Evolutionary conservation across 805 yeast species (phyloP), one percentile per base, ranked within the genome.

Genomic region (Vanderwaltozyma polyspora): DNA sequence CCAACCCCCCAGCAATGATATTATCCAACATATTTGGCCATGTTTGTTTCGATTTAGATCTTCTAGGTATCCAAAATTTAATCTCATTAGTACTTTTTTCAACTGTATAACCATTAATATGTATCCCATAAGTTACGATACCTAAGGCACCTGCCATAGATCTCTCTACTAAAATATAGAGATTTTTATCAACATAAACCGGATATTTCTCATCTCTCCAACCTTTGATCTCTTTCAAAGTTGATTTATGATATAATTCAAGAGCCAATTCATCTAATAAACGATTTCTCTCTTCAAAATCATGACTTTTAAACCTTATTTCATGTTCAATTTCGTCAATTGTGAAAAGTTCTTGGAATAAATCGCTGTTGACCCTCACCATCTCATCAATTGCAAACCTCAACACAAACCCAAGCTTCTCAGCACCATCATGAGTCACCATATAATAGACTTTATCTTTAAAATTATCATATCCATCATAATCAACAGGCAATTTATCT

Each of bases 1-100:
- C 95, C 4, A 91, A 49, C 0, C 98, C 98, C 1, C 98, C 98
- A 0, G 95, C 98, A 6, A 91, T 82, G 1, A 94, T 85, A 55
- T 87, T 89, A 55, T 91, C 98, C 25, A 87, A 67, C 81, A 74
- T 79, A 0, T 82, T 80, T 0, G 98, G 97, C 61, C 74, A 89
- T 0, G 98, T 91, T 13, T 79, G 79, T 55, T 91, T 91, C 2
- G 75, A 67, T 5, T 63, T 55, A 0, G 96, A 70, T 43, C 98
- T 63, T 40, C 84, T 63, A 0, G 98, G 95, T 8, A 89, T 68
- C 97, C 97, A 91, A 38, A 80, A 47, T 46, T 72, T 69, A 22
- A 70, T 41, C 23, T 63, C 59, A 1, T 69, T 68, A 26, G 63
- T 58, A 3, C 38, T 15, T 4, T 70, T 48, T 3, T 73, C 67